Evolutionary conservation across 257 asterid genomes (phyloP).

Genomic region (Solanum appendiculatum): DNA sequence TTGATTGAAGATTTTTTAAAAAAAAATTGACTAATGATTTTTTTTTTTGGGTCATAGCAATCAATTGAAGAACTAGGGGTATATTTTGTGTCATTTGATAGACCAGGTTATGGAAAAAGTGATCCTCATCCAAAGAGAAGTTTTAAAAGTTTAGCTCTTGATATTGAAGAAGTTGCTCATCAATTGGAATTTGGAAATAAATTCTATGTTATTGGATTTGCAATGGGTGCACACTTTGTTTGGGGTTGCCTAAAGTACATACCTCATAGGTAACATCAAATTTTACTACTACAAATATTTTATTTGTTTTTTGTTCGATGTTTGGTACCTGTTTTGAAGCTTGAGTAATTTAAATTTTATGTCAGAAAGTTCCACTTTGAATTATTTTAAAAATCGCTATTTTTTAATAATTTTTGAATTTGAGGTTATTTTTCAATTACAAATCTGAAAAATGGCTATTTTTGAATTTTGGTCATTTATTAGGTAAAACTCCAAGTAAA

Average conservation of each 20-base stretch:
- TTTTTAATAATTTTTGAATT: neutral
- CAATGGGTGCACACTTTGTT: slow-evolving; percentile 45
- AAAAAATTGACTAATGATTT: neutral
- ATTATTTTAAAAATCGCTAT: neutral
- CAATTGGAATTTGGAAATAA: slow-evolving; percentile 34
- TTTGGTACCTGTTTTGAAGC: rapidly evolving
- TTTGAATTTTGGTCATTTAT: neutral
- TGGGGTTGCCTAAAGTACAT: slow-evolving; percentile 62
- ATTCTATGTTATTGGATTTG: slow-evolving; percentile 34
- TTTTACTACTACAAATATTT: neutral
- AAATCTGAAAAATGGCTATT: neutral
- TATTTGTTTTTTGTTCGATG: neutral
- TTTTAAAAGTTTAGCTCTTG: slow-evolving; percentile 27
- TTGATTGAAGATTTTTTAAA: neutral
- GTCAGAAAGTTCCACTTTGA: neutral
- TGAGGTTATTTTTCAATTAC: neutral
- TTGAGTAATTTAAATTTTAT: neutral
- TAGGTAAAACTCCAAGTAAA: neutral
- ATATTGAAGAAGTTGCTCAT: slow-evolving; percentile 43
- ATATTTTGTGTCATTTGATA: slow-evolving; percentile 41
- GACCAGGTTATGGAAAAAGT: slow-evolving; percentile 60
- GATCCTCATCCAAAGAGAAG: slow-evolving; percentile 49
- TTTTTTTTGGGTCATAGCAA: slow-evolving; percentile 13
- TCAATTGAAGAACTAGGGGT: slow-evolving; percentile 32
- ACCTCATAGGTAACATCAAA: slow-evolving; percentile 26